Evolutionary conservation across 2,329 filamentous ascomycete genomes (phyloP), one percentile per base, ranked within the genome.

Genomic region (Septoria petroselini): DNA sequence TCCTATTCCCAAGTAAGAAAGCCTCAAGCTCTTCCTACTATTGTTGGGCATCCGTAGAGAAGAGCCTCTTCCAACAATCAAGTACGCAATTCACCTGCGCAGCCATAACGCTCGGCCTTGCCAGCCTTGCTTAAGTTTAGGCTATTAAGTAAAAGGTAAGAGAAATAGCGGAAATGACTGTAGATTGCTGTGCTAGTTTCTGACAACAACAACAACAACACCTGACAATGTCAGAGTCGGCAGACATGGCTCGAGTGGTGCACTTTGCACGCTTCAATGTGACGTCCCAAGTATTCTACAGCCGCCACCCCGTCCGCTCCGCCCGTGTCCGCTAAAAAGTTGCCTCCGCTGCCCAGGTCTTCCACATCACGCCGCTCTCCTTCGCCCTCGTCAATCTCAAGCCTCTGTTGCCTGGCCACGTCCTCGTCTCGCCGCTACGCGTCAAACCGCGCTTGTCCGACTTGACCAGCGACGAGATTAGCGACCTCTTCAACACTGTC

Each of bases 361-460:
- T 97, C 75, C 81, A 94, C 70, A 76, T 77, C 58, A 95, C 91
- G 1, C 77, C 80, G 0, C 78, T 86, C 62, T 88, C 85, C 60
- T 96, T 90, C 73, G 90, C 88, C 46, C 78, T 97, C 55, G 91
- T 97, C 50, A 98, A 98, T 73, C 82, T 97, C 67, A 96, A 95
- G 72, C 93, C 93, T 18, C 81, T 98, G 30, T 79, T 96, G 1
- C 90, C 91, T 0, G 93, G 93, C 50, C 93, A 98, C 73, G 85
- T 97, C 54, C 86, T 98, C 25, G 81, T 98, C 54, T 95, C 87
- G 58, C 89, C 93, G 0, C 78, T 81, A 15, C 77, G 77, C 27
- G 71, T 90, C 59, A 59, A 60, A 25, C 80, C 78, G 40, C 86
- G 88, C 41, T 78, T 97, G 48, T 81, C 83, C 43, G 86, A 94